These are phyloP conservation scores for Tulasnella sp. DNA, from an alignment of 768 basidiomycete genomes.

Conservation along the genomic window DNA sequence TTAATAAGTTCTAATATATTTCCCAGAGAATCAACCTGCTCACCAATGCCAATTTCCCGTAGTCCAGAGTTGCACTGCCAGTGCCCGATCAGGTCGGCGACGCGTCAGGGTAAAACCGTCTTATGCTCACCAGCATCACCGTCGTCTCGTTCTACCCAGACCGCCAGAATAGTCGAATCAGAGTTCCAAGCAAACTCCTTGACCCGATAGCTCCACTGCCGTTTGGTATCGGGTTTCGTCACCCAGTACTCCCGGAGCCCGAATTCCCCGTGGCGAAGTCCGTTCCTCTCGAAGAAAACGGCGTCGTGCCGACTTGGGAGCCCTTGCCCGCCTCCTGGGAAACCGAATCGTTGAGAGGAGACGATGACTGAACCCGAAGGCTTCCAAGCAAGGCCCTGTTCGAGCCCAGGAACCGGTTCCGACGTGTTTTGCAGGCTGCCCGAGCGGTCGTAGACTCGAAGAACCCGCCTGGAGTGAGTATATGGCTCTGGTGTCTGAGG, in stretches of 20 bases:
- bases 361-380: slow-evolving; percentile 86
- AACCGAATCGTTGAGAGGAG: slow-evolving; percentile 75
- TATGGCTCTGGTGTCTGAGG: slow-evolving; percentile 32
- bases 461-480: slow-evolving; percentile 46
- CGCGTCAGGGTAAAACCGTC: neutral
- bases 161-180: slow-evolving; percentile 76
- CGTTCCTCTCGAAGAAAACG: slow-evolving; percentile 94
- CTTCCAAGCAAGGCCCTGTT: slow-evolving; percentile 75
- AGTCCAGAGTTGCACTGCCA: slow-evolving; percentile 89
- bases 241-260: slow-evolving; percentile 45
- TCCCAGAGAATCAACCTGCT: slow-evolving; percentile 11
- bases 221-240: slow-evolving; percentile 36
- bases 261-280: slow-evolving; percentile 88
- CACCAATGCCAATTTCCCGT: slow-evolving; percentile 94
- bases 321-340: slow-evolving; percentile 63
- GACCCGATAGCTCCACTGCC: slow-evolving; percentile 62
- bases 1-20: neutral
- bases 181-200: slow-evolving; percentile 80
- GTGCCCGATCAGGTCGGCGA: slow-evolving; percentile 1
- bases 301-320: slow-evolving; percentile 73
- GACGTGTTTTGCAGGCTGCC: slow-evolving; percentile 77
- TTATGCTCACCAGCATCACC: slow-evolving; percentile 65
- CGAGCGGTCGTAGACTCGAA: slow-evolving; percentile 68
- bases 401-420: slow-evolving; percentile 76
- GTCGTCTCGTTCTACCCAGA: slow-evolving; percentile 72